Base-by-base conservation (phyloP, 441 rosid species). In the Populus hybrid region DNA sequence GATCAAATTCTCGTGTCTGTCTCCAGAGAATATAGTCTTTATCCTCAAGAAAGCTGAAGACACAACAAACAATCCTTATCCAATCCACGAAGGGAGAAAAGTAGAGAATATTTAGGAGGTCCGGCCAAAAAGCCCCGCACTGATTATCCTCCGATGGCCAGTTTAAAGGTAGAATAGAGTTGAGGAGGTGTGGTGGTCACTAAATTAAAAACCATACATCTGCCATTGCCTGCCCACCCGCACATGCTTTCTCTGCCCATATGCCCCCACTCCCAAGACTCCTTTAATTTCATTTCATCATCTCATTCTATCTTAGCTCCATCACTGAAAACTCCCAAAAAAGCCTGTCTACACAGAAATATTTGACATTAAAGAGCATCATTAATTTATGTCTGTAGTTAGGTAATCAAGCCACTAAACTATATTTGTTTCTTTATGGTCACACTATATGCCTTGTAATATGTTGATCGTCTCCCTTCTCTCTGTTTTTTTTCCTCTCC, bases 241-340 rank as follows among this genome's bases (percentile, higher is more conserved):
- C 92, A 85, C 89, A 82, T 88, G 90, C 81, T 72, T n/a, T 10
- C 46, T 57, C 59, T 21, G 38, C n/a, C 54, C 46, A 7, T 4
- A 3, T 35, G 54, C 81, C 71, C 79, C 81, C 77, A 64, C 76
- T 34, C 28, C 38, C 26, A 16, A 30, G 16, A 7, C 40, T 4
- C 23, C 10, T 68, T 7, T 68, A 14, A 34, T 3, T 18, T 20
- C 71, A 11, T 63, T 74, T 63, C 73, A 40, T n/a, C 42, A 50
- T 23, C 34, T 28, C 46, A 28, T 76, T 42, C 74, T 8, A 76
- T 61, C 35, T 50, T 66, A 26, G 66, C 34, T 21, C 72, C 75
- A 36, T 67, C 46, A 40, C 10, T 69, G 23, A 68, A 81, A 76
- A 9, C 65, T 23, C 70, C 64, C 38, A 34, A 66, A 69, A 40